Evolutionary conservation across 2,329 filamentous ascomycete genomes (phyloP).

Genomic region (Fusarium equiseti): DNA sequence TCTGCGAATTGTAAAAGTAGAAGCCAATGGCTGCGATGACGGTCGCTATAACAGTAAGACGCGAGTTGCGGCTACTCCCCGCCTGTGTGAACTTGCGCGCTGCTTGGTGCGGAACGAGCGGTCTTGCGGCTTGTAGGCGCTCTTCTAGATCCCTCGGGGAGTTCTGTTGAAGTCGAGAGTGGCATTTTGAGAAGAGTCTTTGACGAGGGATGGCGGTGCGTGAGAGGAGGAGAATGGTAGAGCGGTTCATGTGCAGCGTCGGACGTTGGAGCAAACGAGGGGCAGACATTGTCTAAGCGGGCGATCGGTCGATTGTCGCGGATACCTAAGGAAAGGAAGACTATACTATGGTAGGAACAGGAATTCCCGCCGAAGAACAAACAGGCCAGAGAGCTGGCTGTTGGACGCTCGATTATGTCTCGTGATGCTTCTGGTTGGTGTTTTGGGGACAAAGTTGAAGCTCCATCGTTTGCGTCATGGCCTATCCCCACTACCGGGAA

Average conservation of each 20-base stretch:
- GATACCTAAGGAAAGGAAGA: neutral
- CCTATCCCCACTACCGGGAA: constrained; percentile 4
- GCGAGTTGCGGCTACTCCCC: constrained; percentile 49
- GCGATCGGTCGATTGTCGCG: neutral
- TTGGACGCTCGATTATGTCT: constrained; percentile 16
- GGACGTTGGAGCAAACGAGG: constrained; percentile 36
- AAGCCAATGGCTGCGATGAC: constrained; percentile 64
- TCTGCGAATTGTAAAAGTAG: constrained; percentile 77
- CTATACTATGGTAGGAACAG: neutral
- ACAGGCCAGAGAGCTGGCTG: constrained; percentile 2
- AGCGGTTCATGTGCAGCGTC: constrained; percentile 1
- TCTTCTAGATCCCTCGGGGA: constrained; percentile 44
- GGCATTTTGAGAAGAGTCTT: constrained; percentile 44
- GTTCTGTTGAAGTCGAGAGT: constrained; percentile 32
- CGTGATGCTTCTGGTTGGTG: constrained; percentile 23
- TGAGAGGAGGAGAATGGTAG: constrained; percentile 11
- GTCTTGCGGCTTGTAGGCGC: constrained; percentile 45
- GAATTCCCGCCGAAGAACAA: neutral
- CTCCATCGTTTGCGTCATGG: constrained; percentile 38
- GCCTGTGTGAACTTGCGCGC: constrained; percentile 46
- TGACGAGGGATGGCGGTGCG: constrained; percentile 13
- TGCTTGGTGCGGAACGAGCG: constrained; percentile 48
- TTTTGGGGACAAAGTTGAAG: constrained; percentile 8
- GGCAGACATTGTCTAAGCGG: constrained; percentile 34
- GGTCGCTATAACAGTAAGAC: constrained; percentile 56